Conservation (phyloP, 176 grass and related monocot genomes). For the Guadua angustifolia region DNA sequence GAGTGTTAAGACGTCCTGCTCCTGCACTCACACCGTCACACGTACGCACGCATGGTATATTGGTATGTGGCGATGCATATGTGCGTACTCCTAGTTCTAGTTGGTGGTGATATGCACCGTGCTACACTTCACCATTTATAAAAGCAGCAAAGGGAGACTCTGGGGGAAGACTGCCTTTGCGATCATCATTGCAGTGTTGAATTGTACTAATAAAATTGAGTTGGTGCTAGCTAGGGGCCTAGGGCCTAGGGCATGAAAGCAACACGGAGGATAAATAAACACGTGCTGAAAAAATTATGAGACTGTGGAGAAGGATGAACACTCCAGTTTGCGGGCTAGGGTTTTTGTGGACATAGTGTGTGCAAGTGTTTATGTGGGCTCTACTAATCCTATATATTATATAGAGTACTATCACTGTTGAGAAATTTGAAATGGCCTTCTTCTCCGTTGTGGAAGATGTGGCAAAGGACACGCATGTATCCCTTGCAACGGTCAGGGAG, state of each 20-base stretch:
- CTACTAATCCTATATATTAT: constrained; percentile 1
- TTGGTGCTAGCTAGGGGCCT: constrained; percentile 35
- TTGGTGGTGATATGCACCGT: constrained; percentile 19
- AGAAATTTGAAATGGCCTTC: too few relatives aligned
- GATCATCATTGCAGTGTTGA: constrained; percentile 51
- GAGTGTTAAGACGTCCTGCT: neutral
- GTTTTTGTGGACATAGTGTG: neutral
- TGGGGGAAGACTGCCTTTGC: constrained; percentile 34
- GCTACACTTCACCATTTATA: constrained; percentile 42
- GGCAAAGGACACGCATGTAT: too few relatives aligned
- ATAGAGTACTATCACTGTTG: too few relatives aligned
- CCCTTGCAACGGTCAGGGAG: too few relatives aligned
- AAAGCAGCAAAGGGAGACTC: constrained; percentile 43
- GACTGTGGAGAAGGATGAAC: constrained; percentile 7
- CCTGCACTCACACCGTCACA: neutral
- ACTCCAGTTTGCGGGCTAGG: neutral
- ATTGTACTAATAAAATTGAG: constrained; percentile 24
- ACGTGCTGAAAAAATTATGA: constrained; percentile 48
- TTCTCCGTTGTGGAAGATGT: too few relatives aligned
- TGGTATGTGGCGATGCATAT: constrained; percentile 34
- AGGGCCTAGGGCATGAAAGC: constrained; percentile 44
- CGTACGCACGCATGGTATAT: constrained; percentile 2
- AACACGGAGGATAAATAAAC: constrained; percentile 41
- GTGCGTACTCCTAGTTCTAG: neutral
- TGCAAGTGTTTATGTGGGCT: constrained; percentile 13